Base-by-base conservation (phyloP, 169 alveolate species). In the Theileria annulata region DNA sequence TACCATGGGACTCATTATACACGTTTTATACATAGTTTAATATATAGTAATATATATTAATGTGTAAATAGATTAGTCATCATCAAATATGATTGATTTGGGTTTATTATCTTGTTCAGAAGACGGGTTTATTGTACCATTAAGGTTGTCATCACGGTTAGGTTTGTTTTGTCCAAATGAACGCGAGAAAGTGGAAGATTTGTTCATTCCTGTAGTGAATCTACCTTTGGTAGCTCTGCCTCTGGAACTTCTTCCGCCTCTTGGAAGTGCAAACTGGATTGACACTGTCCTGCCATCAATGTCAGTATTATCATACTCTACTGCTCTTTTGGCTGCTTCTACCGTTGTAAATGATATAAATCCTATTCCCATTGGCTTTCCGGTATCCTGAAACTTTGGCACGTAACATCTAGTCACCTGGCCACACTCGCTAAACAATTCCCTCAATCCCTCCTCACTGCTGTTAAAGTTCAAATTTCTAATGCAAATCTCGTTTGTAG, bases 151-250 rank as follows among this genome's bases (percentile, higher is more conserved):
- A 49, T 31, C 79, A 27, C 70, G 58, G 3, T 4, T 21, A 31
- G 33, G 19, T 9, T 73, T 68, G 3, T 68, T n/a, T 6, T 82
- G 80, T 13, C 93, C 93, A 15, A 82, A 87, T 12, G 81, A 73
- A 13, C 92, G 84, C 31, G 90, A 85, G 0, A 90, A 70, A 0
- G 91, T 79, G 4, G 35, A 47, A 5, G 30, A 69, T 19, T 91
- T 83, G 25, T 87, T 74, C 78, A 85, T 78, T n/a, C 87, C 87
- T n/a, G 77, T 87, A 35, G 91, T 75, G 33, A 93, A 69, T 19
- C 95, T 92, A 23, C 92, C 90, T 54, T 91, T 91, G 68, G 76
- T 59, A 0, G 94, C 95, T 2, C 96, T 87, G 2, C 92, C 94
- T 42, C 93, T 80, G 9, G 90, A 92, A 13, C 88, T 88, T 27